These are phyloP conservation scores for Cudoniella acicularis DNA, from an alignment of 495 filamentous ascomycete species.

Conservation along the genomic window DNA sequence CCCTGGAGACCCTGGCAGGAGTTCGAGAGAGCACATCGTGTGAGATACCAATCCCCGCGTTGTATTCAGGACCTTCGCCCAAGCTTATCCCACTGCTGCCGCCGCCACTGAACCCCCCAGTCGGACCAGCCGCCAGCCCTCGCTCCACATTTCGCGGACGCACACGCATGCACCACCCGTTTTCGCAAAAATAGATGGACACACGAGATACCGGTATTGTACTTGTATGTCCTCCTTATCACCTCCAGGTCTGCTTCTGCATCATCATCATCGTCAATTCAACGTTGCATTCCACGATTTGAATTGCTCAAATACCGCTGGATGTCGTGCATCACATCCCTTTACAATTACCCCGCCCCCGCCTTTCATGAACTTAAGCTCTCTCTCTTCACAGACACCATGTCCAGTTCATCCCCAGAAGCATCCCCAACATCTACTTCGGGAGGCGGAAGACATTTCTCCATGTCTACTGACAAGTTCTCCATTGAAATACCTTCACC, in stretches of 20 bases:
- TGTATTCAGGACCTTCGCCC: neutral
- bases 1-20: neutral
- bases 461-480: constrained; percentile 24
- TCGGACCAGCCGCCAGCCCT: neutral
- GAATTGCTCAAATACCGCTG: neutral
- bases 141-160: neutral
- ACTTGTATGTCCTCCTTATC: neutral
- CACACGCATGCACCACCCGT: constrained; percentile 16
- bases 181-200: constrained; percentile 20
- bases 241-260: neutral
- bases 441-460: constrained; percentile 18
- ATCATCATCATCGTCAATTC: neutral
- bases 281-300: neutral
- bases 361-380: constrained; percentile 14
- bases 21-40: constrained; percentile 18
- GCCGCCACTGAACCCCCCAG: neutral
- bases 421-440: constrained; percentile 18
- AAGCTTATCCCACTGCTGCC: too few relatives aligned
- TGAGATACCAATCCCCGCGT: constrained; percentile 15
- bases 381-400: constrained; percentile 6
- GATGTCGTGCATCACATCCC: neutral
- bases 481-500: constrained; percentile 22
- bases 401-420: constrained; percentile 25
- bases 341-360: constrained; percentile 6
- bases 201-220: too few relatives aligned